Conservation (phyloP, 352 stramenopile genomes). For the Globisporangium recalcitrans region DNA sequence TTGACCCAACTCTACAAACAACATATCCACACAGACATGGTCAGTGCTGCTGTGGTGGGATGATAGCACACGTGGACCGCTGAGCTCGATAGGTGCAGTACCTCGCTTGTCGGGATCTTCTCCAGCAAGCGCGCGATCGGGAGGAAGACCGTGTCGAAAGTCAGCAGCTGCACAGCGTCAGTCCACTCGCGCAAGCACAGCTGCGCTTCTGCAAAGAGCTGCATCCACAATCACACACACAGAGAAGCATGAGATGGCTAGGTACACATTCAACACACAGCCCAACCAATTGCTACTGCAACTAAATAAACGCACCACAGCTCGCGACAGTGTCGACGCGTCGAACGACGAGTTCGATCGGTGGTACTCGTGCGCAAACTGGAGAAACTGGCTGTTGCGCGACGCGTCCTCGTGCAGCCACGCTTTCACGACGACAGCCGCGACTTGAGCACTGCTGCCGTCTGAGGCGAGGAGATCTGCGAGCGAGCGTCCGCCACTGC, state of each 20-base stretch:
- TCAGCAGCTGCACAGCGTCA: slow-evolving; percentile 52
- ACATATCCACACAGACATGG: background rate
- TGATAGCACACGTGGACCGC: background rate
- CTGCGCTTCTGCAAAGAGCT: slow-evolving; percentile 50
- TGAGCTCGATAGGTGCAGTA: slow-evolving; percentile 9
- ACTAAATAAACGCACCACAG: slow-evolving; percentile 9
- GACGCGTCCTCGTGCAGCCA: slow-evolving; percentile 51
- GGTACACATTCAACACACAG: too few relatives aligned
- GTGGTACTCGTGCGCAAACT: slow-evolving; percentile 42
- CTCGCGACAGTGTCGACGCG: slow-evolving; percentile 14
- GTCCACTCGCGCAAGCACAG: slow-evolving; percentile 42
- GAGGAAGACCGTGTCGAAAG: slow-evolving; percentile 65
- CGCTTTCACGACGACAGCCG: slow-evolving; percentile 26
- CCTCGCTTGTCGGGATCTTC: slow-evolving; percentile 41
- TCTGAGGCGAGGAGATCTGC: background rate
- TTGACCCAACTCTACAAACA: slow-evolving; percentile 44
- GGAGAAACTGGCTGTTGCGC: slow-evolving; percentile 37
- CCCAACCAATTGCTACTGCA: background rate
- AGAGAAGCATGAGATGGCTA: too few relatives aligned
- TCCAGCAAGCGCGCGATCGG: slow-evolving; percentile 53
- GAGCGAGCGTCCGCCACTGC: background rate
- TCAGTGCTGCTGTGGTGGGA: too few relatives aligned
- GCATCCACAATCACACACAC: too few relatives aligned
- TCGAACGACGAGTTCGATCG: slow-evolving; percentile 2
- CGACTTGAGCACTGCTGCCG: slow-evolving; percentile 16